Percentiles rank a stretch among this genome's conserved stretches.
These are phyloP conservation scores for Moesziomyces antarcticus DNA, from an alignment of 1,284 basidiomycete genomes.

Conservation along the genomic window DNA sequence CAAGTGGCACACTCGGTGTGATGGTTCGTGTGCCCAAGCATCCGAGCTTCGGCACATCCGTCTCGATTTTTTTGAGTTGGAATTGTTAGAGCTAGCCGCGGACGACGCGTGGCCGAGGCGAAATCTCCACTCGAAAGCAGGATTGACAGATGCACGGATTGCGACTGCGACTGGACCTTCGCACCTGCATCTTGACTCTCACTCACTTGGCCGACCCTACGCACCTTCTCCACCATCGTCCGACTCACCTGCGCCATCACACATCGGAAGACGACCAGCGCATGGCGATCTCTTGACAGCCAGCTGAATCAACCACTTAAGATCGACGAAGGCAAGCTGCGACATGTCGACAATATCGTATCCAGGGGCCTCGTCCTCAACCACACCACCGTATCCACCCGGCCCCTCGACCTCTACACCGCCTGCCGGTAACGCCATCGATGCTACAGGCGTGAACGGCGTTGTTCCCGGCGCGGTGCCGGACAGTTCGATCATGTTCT, in stretches of 20 bases:
- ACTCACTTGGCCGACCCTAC: too few species aligned
- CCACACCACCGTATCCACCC: conserved; percentile 2
- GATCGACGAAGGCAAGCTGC: not conserved
- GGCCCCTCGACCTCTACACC: conserved; percentile 1
- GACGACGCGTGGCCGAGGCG: too few species aligned
- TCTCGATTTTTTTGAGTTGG: not conserved
- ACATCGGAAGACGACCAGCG: not conserved
- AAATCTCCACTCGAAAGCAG: not conserved
- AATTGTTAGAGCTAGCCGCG: not conserved
- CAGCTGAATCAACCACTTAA: too few species aligned
- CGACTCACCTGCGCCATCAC: too few species aligned
- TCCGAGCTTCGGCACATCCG: not conserved
- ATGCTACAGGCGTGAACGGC: conserved; percentile 23
- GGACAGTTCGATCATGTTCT: conserved; percentile 73
- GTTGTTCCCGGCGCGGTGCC: conserved; percentile 14
- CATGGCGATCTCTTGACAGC: not conserved
- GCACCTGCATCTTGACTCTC: not conserved
- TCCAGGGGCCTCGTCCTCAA: conserved; percentile 19
- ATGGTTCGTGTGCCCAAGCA: not conserved
- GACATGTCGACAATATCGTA: conserved; percentile 21
- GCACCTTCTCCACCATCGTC: too few species aligned
- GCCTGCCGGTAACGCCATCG: not conserved
- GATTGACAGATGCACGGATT: not conserved
- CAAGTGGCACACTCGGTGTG: too few species aligned
- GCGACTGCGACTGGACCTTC: not conserved